Evolutionary conservation across 2,329 filamentous ascomycete species (phyloP), one percentile per base, ranked within the genome.

Genomic region (Amauroascus verrucosus): DNA sequence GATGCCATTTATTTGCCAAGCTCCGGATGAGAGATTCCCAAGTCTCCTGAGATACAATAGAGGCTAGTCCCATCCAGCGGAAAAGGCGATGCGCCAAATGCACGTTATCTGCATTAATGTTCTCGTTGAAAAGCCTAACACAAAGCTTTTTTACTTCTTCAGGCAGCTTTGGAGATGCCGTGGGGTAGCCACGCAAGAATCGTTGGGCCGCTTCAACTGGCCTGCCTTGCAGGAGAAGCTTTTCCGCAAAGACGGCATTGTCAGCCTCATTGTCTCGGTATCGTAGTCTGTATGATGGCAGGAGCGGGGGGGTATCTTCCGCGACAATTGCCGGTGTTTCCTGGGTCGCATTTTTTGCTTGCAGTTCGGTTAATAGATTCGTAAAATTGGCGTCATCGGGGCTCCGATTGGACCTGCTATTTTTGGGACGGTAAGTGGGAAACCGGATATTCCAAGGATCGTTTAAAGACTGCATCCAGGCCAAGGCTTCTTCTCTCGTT

Each of bases 81-180:
- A 71, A 72, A 1, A 72, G 43, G 46, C 59, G 64, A 28, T 66
- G 59, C n/a, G 70, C 70, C 9, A 70, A 61, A 48, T 66, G 69
- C 1, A 69, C 61, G 43, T 72, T 72, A 5, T 64, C 64, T 37
- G 64, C 61, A 40, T 60, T 61, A 57, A 70, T 67, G 51, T 71
- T 72, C 13, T 60, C 57, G 30, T 63, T 65, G 53, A 72, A 70
- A 5, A 67, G 48, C 14, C 62, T 53, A 32, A 63, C 54, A 18
- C 62, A 64, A 35, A 70, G 61, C 16, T 67, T 61, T 52, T 63
- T 62, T 32, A 35, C 32, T n/a, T 33, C 22, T 60, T 61, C 43
- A 62, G 61, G 16, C 53, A 59, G 5, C 64, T 63, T 28, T 66
- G 63, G 2, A 58, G 57, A 37, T 56, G 28, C 35, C n/a, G 51